Percentiles rank a stretch among this genome's conserved stretches.
Evolutionary conservation across 257 asterid genomes (phyloP).

Genomic region (Nicotiana undulata): DNA sequence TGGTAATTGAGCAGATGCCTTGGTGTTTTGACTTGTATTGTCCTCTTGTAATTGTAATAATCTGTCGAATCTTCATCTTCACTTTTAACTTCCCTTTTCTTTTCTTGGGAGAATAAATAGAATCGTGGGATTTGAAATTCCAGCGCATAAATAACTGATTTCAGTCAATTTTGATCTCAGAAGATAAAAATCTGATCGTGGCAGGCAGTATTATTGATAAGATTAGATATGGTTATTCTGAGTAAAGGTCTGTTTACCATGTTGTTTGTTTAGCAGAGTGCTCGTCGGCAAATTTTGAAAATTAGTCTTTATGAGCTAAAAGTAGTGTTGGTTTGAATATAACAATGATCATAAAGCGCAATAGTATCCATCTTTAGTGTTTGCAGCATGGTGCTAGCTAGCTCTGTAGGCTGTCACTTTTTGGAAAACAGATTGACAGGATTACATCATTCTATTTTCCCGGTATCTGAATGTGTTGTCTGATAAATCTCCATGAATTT

Average conservation of each 20-base stretch:
- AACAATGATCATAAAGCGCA: background rate
- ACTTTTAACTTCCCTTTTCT: background rate
- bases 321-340: background rate
- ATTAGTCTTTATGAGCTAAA: background rate
- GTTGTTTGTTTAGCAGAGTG: background rate
- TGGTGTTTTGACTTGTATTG: background rate
- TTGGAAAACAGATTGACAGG: background rate
- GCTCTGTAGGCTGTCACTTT: background rate
- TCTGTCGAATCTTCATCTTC: background rate
- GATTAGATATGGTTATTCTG: background rate
- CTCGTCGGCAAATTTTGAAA: background rate
- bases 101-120: background rate
- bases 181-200: background rate
- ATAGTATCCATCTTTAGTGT: background rate
- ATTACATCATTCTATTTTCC: background rate
- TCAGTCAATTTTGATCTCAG: background rate
- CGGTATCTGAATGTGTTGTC: conserved; percentile 2
- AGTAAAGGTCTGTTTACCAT: background rate
- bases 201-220: background rate
- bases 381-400: background rate
- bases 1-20: background rate
- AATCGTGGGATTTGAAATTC: background rate
- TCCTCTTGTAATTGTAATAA: background rate
- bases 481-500: background rate
- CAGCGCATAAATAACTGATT: background rate